Conservation (phyloP, 1,139 yeast species). For the Hyphopichia wangnamkhiaoensis region DNA sequence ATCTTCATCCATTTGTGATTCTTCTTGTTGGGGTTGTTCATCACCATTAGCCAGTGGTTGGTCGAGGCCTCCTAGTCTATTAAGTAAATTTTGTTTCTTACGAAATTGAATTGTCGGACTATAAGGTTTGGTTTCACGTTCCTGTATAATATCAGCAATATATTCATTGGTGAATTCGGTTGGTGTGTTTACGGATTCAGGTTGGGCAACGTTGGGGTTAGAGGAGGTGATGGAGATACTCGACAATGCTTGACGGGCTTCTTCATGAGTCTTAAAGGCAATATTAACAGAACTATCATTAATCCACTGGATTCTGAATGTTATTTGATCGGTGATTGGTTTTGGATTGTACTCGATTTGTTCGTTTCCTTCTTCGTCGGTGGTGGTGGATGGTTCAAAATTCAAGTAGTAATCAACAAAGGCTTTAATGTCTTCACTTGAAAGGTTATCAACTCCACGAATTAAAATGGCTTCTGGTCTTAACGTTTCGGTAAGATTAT, state of each 20-base stretch:
- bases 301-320: slow-evolving; percentile 66
- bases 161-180: slow-evolving; percentile 16
- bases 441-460: slow-evolving; percentile 67
- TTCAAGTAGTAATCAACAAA: slow-evolving; percentile 55
- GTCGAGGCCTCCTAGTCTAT: slow-evolving; percentile 31
- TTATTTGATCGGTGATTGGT: slow-evolving; percentile 29
- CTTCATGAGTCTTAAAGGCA: slow-evolving; percentile 49
- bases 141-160: slow-evolving; percentile 28
- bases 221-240: slow-evolving; percentile 25
- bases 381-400: slow-evolving; percentile 19
- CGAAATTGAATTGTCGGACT: slow-evolving; percentile 39
- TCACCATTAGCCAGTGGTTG: slow-evolving; percentile 1
- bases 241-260: slow-evolving; percentile 41
- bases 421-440: slow-evolving; percentile 62
- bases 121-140: slow-evolving; percentile 40
- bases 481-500: slow-evolving; percentile 29
- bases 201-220: slow-evolving; percentile 14
- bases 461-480: slow-evolving; percentile 56
- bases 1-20: slow-evolving; percentile 40
- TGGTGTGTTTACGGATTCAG: slow-evolving; percentile 3
- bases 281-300: slow-evolving; percentile 62
- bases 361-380: slow-evolving; percentile 20
- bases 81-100: slow-evolving; percentile 31
- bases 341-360: slow-evolving; percentile 22
- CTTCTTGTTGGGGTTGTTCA: slow-evolving; percentile 9